phyloP scores from a whole-genome alignment of 495 filamentous ascomycete species.

The Corynascus novoguineensis region DNA sequence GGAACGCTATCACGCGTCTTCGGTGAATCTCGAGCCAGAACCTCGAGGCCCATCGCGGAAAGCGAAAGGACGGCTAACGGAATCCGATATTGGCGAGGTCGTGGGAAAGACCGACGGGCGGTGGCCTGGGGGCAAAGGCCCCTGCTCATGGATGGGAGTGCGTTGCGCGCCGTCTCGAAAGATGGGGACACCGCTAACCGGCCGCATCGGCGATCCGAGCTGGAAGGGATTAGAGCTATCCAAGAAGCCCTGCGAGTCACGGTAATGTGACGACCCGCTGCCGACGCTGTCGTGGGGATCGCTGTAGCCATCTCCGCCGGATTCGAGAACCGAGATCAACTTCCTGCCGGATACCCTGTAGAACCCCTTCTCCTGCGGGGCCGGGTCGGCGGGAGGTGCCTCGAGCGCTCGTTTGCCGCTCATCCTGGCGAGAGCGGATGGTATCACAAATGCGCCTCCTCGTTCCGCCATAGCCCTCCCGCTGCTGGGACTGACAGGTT shows the following conservation, averaged over 20 bases:
- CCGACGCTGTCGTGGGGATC: slow-evolving; percentile 47
- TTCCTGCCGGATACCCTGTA: slow-evolving; percentile 63
- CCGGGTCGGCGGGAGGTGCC: slow-evolving; percentile 38
- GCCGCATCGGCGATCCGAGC: slow-evolving; percentile 45
- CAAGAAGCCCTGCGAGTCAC: slow-evolving; percentile 44
- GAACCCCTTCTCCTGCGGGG: slow-evolving; percentile 41
- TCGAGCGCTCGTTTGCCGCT: slow-evolving; percentile 45
- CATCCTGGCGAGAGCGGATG: slow-evolving; percentile 48
- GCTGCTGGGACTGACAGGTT: slow-evolving; percentile 14
- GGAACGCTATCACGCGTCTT: slow-evolving; percentile 41
- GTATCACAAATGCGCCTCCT: slow-evolving; percentile 51
- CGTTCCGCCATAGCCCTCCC: slow-evolving; percentile 43
- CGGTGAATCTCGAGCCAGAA: slow-evolving; percentile 47
- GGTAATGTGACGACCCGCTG: slow-evolving; percentile 45
- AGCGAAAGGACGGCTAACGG: slow-evolving; percentile 41
- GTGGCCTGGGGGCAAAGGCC: slow-evolving; percentile 32
- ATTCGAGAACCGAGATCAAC: slow-evolving; percentile 62
- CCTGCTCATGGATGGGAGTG: slow-evolving; percentile 38
- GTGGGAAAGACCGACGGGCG: slow-evolving; percentile 26
- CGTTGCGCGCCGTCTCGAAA: slow-evolving; percentile 42
- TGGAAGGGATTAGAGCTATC: slow-evolving; percentile 32
- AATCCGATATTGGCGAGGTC: slow-evolving; percentile 29
- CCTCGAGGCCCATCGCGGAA: slow-evolving; percentile 43
- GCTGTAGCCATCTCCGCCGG: slow-evolving; percentile 65
- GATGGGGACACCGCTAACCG: slow-evolving; percentile 41